Conservation (phyloP, 2,329 filamentous ascomycete species). For the Nemania abortiva region DNA sequence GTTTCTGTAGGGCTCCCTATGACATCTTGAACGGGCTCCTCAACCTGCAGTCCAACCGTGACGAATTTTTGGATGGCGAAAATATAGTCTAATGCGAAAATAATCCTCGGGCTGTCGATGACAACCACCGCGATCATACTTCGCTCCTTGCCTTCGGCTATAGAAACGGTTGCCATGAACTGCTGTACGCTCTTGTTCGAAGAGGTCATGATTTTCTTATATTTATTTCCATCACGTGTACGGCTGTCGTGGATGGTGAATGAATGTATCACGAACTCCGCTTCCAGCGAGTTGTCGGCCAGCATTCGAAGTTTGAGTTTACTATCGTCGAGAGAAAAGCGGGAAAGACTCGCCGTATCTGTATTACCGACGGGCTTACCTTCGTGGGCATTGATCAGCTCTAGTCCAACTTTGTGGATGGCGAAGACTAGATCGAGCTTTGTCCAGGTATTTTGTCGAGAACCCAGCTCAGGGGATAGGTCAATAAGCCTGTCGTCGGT, state of each 20-base stretch:
- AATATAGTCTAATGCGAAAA: constrained; percentile 95
- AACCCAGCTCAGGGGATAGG: constrained; percentile 77
- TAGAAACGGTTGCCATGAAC: constrained; percentile 96
- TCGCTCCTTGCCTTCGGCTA: constrained; percentile 84
- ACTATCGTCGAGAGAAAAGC: constrained; percentile 94
- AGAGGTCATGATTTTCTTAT: constrained; percentile 97
- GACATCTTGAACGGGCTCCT: constrained; percentile 67
- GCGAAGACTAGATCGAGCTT: constrained; percentile 94
- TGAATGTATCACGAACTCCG: constrained; percentile 91
- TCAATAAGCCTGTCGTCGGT: constrained; percentile 62
- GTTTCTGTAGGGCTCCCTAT: constrained; percentile 68
- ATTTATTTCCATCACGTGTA: constrained; percentile 91
- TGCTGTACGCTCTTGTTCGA: constrained; percentile 96
- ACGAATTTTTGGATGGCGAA: constrained; percentile 89
- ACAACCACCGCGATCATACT: constrained; percentile 92
- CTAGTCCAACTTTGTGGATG: constrained; percentile 86
- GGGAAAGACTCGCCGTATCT: constrained; percentile 85
- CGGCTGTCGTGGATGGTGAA: constrained; percentile 96
- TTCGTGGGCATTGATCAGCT: constrained; percentile 82
- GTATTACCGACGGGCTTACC: constrained; percentile 82
- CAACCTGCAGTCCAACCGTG: constrained; percentile 75
- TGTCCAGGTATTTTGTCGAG: constrained; percentile 81
- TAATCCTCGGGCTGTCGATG: constrained; percentile 92
- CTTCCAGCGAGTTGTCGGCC: constrained; percentile 90
- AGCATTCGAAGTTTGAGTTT: constrained; percentile 93